Conservation (phyloP, 2,329 filamentous ascomycete genomes). For the Sclerotinia subarctica region DNA sequence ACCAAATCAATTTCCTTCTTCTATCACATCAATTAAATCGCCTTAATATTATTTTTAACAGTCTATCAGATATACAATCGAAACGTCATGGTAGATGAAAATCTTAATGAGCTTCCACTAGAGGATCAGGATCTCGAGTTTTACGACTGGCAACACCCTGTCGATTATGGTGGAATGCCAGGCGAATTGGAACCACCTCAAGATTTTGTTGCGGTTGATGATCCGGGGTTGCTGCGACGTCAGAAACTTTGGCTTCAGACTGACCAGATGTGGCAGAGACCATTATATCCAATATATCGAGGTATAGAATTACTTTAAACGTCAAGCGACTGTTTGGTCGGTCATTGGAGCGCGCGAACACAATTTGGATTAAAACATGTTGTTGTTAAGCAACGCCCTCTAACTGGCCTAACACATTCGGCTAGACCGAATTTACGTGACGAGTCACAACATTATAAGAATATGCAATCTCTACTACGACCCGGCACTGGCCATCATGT, state of each 20-base stretch:
- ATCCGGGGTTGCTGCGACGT: background rate
- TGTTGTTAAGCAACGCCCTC: background rate
- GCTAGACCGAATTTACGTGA: background rate
- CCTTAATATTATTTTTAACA: too few relatives aligned
- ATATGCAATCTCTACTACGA: background rate
- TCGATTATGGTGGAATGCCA: background rate
- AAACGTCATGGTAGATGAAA: background rate
- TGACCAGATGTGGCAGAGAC: background rate
- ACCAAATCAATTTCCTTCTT: background rate
- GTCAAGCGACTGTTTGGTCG: background rate
- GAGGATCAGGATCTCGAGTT: slow-evolving; percentile 1
- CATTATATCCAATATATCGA: background rate
- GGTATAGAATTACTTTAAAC: background rate
- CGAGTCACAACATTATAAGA: background rate
- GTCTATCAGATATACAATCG: background rate
- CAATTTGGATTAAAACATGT: background rate
- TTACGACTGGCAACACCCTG: background rate
- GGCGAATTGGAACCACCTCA: background rate
- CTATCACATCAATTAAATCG: background rate
- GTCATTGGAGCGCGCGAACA: background rate
- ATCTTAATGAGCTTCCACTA: background rate
- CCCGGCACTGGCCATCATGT: background rate
- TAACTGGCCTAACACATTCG: background rate
- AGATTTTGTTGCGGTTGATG: background rate
- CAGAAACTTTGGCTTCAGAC: background rate